A percentile compares a stretch with the other conserved stretches of the same genome.
Evolutionary conservation across 2,329 filamentous ascomycete species (phyloP).

Genomic region (Coniochaeta hoffmannii): DNA sequence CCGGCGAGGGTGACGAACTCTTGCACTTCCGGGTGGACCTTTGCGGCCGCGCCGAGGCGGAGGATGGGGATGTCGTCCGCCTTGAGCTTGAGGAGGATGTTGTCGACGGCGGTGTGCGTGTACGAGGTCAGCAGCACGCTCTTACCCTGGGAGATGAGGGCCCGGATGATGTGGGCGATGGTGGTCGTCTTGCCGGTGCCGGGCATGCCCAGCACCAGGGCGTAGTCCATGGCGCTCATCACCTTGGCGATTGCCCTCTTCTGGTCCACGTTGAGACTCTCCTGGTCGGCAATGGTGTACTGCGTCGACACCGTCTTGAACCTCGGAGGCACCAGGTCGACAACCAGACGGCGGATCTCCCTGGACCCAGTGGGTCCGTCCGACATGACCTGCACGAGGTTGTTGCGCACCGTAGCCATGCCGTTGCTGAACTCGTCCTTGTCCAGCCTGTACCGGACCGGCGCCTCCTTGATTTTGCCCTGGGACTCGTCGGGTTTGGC

Average conservation of each 20-base stretch:
- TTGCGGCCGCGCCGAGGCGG: constrained; percentile 76
- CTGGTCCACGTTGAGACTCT: constrained; percentile 80
- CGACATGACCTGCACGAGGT: constrained; percentile 87
- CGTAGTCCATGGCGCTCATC: constrained; percentile 92
- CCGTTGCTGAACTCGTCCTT: constrained; percentile 99
- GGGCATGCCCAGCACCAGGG: constrained; percentile 95
- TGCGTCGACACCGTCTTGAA: constrained; percentile 64
- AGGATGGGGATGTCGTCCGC: constrained; percentile 71
- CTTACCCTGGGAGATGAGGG: constrained; percentile 81
- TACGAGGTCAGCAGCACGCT: constrained; percentile 91
- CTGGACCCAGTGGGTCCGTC: constrained; percentile 63
- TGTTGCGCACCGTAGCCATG: constrained; percentile 91
- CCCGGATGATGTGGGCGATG: constrained; percentile 92
- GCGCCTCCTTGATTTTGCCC: constrained; percentile 43
- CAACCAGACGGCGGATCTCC: constrained; percentile 70
- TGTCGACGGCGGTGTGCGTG: constrained; percentile 96
- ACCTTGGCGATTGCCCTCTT: constrained; percentile 83
- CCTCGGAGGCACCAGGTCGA: constrained; percentile 64
- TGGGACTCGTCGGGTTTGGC: constrained; percentile 42
- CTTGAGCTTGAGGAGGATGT: constrained; percentile 88
- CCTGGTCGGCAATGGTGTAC: constrained; percentile 54
- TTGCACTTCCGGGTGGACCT: constrained; percentile 82
- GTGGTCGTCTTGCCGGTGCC: constrained; percentile 98
- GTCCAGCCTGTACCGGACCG: constrained; percentile 74
- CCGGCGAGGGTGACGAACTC: constrained; percentile 76